phyloP scores from a whole-genome alignment of 768 basidiomycete genomes.

The Tulasnella calospora region DNA sequence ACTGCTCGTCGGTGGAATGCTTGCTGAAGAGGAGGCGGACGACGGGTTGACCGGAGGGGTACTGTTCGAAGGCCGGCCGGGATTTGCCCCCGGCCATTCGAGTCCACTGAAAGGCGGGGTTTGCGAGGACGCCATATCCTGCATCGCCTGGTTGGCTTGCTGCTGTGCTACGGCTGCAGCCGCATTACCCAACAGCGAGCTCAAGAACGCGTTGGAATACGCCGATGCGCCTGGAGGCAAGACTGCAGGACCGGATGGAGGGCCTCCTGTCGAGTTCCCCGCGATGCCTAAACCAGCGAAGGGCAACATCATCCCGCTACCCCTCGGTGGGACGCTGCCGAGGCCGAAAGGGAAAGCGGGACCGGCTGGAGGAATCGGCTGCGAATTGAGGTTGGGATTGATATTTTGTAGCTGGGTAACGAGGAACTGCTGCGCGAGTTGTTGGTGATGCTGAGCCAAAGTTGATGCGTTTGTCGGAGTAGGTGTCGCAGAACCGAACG shows the following conservation, averaged over 20 bases:
- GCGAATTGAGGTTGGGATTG: slow-evolving; percentile 21
- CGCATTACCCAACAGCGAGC: slow-evolving; percentile 4
- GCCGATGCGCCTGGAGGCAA: background rate
- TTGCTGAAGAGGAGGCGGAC: background rate
- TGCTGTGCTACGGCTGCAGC: background rate
- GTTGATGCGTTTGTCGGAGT: background rate
- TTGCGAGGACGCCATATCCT: background rate
- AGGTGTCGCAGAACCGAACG: background rate
- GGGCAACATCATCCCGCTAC: slow-evolving; percentile 1
- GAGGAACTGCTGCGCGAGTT: slow-evolving; percentile 21
- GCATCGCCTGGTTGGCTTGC: background rate
- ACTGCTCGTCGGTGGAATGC: background rate
- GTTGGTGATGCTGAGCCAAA: slow-evolving; percentile 18
- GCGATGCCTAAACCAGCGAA: slow-evolving; percentile 1
- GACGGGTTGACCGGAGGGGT: background rate
- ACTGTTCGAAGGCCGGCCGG: background rate
- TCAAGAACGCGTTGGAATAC: slow-evolving; percentile 13
- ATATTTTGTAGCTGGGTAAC: slow-evolving; percentile 22
- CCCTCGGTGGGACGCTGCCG: slow-evolving; percentile 3
- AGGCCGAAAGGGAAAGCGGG: slow-evolving; percentile 7
- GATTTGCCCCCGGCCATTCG: background rate
- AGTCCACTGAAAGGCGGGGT: background rate
- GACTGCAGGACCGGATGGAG: background rate
- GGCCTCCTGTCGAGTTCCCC: background rate
- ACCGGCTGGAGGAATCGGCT: background rate